Evolutionary conservation across 169 alveolate species (phyloP).

Genomic region (Cryptosporidium bovis): DNA sequence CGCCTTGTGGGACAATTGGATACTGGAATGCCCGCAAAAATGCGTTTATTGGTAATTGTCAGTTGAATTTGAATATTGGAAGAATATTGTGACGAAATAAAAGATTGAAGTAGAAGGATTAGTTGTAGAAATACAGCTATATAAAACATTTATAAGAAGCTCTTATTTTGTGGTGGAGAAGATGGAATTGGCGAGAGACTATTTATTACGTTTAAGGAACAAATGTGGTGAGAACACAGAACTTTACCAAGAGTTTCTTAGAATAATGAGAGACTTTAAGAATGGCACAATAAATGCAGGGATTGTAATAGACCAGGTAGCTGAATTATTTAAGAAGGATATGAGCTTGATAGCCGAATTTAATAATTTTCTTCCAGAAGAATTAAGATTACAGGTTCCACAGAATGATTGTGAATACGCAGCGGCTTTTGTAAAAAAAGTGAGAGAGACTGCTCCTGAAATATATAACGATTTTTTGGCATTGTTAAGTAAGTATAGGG

Average conservation of each 20-base stretch:
- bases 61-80: conserved; percentile 69
- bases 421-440: conserved; percentile 70
- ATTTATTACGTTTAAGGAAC: conserved; percentile 66
- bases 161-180: conserved; percentile 52
- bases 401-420: conserved; percentile 73
- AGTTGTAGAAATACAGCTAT: conserved; percentile 59
- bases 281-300: conserved; percentile 70
- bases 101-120: neutral
- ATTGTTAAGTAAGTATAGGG: conserved; percentile 40
- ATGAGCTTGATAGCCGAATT: conserved; percentile 59
- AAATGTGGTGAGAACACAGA: conserved; percentile 72
- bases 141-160: neutral
- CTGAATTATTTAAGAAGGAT: conserved; percentile 55
- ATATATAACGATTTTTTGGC: conserved; percentile 55
- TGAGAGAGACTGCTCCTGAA: conserved; percentile 50
- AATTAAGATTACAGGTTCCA: conserved; percentile 66
- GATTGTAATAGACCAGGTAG: conserved; percentile 58
- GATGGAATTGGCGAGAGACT: conserved; percentile 71
- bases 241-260: conserved; percentile 67
- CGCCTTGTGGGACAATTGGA: conserved; percentile 77
- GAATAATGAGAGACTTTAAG: conserved; percentile 74
- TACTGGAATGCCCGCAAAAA: conserved; percentile 75
- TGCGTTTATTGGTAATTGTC: conserved; percentile 73
- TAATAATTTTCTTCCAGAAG: conserved; percentile 72
- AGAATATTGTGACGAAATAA: conserved; percentile 13